phyloP scores from a whole-genome alignment of 345 rosid species.

The Hibiscus syriacus region DNA sequence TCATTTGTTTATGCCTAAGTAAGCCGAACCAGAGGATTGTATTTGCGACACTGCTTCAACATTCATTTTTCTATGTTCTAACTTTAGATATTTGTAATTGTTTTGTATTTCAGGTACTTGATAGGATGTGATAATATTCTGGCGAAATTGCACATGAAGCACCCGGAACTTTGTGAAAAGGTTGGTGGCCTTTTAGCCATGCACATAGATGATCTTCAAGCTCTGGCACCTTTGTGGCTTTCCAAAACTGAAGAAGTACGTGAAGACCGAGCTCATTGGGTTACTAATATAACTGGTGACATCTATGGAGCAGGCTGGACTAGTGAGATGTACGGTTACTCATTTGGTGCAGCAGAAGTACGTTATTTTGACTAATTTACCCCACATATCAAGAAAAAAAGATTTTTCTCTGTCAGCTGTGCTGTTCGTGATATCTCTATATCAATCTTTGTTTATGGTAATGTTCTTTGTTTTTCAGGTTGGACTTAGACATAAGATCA shows the following conservation, averaged over 20 bases:
- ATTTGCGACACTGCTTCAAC: background rate
- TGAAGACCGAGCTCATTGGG: slow-evolving; percentile 83
- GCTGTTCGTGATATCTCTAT: background rate
- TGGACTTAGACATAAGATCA: slow-evolving; percentile 87
- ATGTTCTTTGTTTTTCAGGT: slow-evolving; percentile 38
- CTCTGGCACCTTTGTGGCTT: slow-evolving; percentile 87
- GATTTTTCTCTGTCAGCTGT: background rate
- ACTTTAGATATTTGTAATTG: background rate
- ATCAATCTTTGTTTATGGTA: background rate
- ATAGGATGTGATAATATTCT: slow-evolving; percentile 87
- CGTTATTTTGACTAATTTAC: slow-evolving; percentile 17
- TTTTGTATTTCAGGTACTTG: slow-evolving; percentile 53
- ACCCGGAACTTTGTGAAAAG: slow-evolving; percentile 84
- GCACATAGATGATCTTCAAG: slow-evolving; percentile 91
- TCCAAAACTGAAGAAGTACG: slow-evolving; percentile 96
- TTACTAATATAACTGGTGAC: slow-evolving; percentile 93
- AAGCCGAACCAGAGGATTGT: background rate
- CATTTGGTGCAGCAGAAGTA: slow-evolving; percentile 97
- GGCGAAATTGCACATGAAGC: slow-evolving; percentile 68
- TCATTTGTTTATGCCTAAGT: background rate
- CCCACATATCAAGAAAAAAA: background rate
- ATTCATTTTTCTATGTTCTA: background rate
- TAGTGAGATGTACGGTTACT: slow-evolving; percentile 99
- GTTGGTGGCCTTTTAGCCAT: slow-evolving; percentile 98
- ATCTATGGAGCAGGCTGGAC: slow-evolving; percentile 93